Base-by-base conservation (phyloP, 495 filamentous ascomycete species). In the Aspergillus sparsus region DNA sequence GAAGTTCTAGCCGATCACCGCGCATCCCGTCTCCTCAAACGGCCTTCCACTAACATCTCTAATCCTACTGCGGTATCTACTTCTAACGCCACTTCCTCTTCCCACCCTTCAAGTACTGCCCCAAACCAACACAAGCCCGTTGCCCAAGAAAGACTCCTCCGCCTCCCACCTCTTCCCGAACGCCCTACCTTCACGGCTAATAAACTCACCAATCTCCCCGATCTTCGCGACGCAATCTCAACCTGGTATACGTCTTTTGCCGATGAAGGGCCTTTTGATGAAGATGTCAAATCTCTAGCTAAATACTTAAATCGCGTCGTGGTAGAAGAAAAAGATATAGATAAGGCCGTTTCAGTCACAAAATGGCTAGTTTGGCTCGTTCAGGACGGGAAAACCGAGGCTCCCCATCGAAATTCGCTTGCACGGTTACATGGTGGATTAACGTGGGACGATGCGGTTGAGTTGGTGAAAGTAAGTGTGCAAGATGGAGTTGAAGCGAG, bases 1-100 rank as follows among this genome's bases (percentile, higher is more conserved):
- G 92, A 97, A 75, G 80, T 97, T 12, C 69, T 96, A 8, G 85
- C 81, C 6, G 87, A 96, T 64, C 85, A 90, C 58, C 79, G 80
- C 10, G 84, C 85, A 13, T 73, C 79, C 0, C 83, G 80, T 9
- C 75, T 86, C 10, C 68, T 79, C 21, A 79, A 80, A 39, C 74
- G 70, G 6, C 64, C 76, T 13, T 75, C 69, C 31, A 64, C 80
- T 33, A 63, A 73, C 49, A 35, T 62, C 47, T 68, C 56, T 32
- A 62, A 59, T 7, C 10, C 60, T 11, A 18, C 44, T 32, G 21
- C 21, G 21, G 21, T 27, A 27, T 27, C 72, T 46, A 35, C 62
- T 47, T 68, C 56, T 32, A 62, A 59, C 12, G 15, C 60, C 10
- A 18, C 44, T 32, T 36, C 39, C 6, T 21, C 53, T 18, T 16